These are phyloP conservation scores for Alloteropsis semialata DNA, from an alignment of 176 grass and related monocot genomes.

Conservation along the genomic window DNA sequence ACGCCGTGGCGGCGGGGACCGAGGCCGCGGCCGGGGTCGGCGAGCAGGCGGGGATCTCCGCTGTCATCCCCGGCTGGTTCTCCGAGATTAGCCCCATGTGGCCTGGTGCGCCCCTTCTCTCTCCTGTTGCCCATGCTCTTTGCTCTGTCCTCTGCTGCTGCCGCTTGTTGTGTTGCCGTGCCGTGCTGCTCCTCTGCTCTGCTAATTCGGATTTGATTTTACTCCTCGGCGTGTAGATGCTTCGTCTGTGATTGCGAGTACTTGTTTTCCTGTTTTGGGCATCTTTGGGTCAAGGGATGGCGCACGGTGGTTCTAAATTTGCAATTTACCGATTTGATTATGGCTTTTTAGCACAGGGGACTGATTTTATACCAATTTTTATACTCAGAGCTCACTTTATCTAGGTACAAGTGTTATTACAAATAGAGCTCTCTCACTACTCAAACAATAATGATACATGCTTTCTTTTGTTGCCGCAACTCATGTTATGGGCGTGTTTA, in stretches of 20 bases:
- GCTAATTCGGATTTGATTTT: not conserved
- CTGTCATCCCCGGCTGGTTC: slow-evolving; percentile 95
- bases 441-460: not conserved
- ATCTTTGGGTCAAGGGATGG: not conserved
- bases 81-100: slow-evolving; percentile 98
- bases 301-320: not conserved
- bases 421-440: not conserved
- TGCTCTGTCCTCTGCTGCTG: not conserved
- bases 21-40: slow-evolving; percentile 7
- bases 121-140: not conserved
- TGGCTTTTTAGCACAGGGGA: not conserved
- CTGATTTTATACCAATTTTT: not conserved
- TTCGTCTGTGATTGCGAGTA: not conserved
- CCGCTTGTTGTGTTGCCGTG: not conserved
- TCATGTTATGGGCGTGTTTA: not conserved
- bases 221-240: not conserved
- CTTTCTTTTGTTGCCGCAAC: not conserved
- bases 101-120: slow-evolving; percentile 57
- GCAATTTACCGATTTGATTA: not conserved
- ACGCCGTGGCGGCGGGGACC: not conserved
- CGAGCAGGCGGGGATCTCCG: slow-evolving; percentile 74
- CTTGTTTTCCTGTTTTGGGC: not conserved
- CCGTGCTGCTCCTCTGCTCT: not conserved
- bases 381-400: not conserved
- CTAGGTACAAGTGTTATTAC: not conserved